Base-by-base conservation (phyloP, 139 green algal genomes). In the Auxenochlorella pyrenoidosa region DNA sequence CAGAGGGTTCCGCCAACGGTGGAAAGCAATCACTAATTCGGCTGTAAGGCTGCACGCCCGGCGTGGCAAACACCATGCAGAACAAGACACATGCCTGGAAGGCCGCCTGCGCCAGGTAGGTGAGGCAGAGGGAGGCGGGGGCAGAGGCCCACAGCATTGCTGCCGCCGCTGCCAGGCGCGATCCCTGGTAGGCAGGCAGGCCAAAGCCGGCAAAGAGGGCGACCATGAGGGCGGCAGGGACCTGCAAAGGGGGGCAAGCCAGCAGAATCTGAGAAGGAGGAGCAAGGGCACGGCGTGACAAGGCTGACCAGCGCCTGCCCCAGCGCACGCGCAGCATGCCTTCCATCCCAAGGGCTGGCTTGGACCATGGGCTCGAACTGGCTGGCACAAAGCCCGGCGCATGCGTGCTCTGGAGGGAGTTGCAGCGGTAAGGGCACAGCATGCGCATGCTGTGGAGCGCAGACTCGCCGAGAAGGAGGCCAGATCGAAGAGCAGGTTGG, bases 61-160 rank as follows among this genome's bases (percentile, higher is more conserved):
- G n/a, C n/a, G n/a, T n/a, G n/a, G n/a, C n/a, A n/a, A n/a, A 72
- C 28, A 34, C 28, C 65, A 72, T 4, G 65, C 65, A 38, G 5
- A n/a, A 38, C 24, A 36, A 34, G 30, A 4, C 65, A 72, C 65
- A 72, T 82, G 95, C 94, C 87, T 79, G 63, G 88, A 96, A 97
- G 8, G 86, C 66, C 16, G 93, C 91, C 78, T 94, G 91, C 32
- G 93, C 79, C 32, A 94, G 75, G 91, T 96, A 96, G 22, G 95
- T 96, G 18, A 93, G 75, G 21, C 86, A 85, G n/a, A 96, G 81
- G 18, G 87, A 90, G 0, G 94, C 91, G 0, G 78, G 51, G 0
- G 91, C 93, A 58, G 94, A 93, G 1, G 73, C 83, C 70, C 60
- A 79, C 73, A 97, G 90, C 88, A 97, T 89, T 34, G 63, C 86